phyloP scores from a whole-genome alignment of 306 rosid genomes.

The Prunus dulcis region DNA sequence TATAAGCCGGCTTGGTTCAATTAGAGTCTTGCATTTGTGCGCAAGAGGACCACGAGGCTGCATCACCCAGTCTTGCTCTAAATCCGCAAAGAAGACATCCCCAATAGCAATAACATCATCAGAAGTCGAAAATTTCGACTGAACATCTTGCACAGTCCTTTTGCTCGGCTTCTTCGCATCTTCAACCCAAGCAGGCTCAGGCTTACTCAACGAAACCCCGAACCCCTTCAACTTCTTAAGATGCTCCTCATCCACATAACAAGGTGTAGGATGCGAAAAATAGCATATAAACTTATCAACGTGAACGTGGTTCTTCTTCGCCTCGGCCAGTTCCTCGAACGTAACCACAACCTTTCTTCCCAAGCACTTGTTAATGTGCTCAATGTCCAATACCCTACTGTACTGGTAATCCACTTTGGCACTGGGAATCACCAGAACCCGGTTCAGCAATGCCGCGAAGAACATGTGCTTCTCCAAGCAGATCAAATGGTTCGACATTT shows the following conservation, averaged over 20 bases:
- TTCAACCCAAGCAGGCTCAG: conserved; percentile 69
- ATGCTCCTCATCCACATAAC: conserved; percentile 68
- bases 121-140: conserved; percentile 51
- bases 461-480: conserved; percentile 96
- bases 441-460: conserved; percentile 76
- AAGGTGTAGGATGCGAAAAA: conserved; percentile 67
- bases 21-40: conserved; percentile 76
- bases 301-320: conserved; percentile 69
- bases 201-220: conserved; percentile 67
- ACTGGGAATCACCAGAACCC: conserved; percentile 84
- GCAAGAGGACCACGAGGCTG: conserved; percentile 94
- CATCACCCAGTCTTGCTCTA: conserved; percentile 84
- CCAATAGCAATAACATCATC: conserved; percentile 92
- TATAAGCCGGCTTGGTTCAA: conserved; percentile 79
- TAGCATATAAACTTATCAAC: conserved; percentile 72
- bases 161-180: conserved; percentile 58
- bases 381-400: conserved; percentile 75
- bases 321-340: conserved; percentile 62
- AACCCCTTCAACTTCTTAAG: conserved; percentile 58
- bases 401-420: conserved; percentile 65
- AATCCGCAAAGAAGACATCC: conserved; percentile 79
- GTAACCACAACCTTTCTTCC: conserved; percentile 77
- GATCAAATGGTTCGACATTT: conserved; percentile 94
- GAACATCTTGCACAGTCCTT: conserved; percentile 67
- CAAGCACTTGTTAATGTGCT: conserved; percentile 69